Base-by-base conservation (phyloP, 768 basidiomycete genomes). In the Coprinopsis strossmayeri region DNA sequence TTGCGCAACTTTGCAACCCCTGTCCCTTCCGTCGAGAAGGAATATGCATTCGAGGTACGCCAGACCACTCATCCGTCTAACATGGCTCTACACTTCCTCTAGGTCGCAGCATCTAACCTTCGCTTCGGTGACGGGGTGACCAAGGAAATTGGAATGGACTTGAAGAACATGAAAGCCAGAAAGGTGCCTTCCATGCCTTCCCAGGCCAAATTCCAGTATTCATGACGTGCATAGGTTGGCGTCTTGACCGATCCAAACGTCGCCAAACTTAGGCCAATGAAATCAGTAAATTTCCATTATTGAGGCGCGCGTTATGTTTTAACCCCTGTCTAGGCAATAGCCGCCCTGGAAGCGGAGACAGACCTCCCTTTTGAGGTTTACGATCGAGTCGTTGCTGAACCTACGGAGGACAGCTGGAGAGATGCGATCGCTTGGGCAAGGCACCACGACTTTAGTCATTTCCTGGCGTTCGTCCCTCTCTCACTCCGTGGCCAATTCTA, bases 161-260 rank as follows among this genome's bases (percentile, higher is more conserved):
- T 94, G 57, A 87, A 87, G 74, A 94, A 94, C 68, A 86, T 91
- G 87, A 87, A 84, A 49, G 91, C 92, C 5, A 78, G 80, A 57
- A 91, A 90, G 76, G 90, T 86, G 55, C 24, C 54, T 52, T 17
- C 2, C 28, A 4, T n/a, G n/a, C 18, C 17, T 13, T 38, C 34
- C 26, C 5, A 42, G 12, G 13, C 37, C 26, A 42, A 32, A 34
- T 25, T 27, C 48, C 43, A 51, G 27, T 39, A 20, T 51, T 46
- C 25, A n/a, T 9, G 23, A 18, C 26, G 35, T 35, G n/a, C 23
- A 3, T 60, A 96, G 84, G 89, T 98, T 54, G 95, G 79, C 15
- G 88, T 98, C 18, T 95, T 94, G 63, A 97, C 95, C 3, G 95
- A 98, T 59, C 80, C 83, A 11, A 88, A 84, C 48, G 76, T 98